Conservation (phyloP, 805 yeast genomes). For the Candida coquimbonensis region DNA sequence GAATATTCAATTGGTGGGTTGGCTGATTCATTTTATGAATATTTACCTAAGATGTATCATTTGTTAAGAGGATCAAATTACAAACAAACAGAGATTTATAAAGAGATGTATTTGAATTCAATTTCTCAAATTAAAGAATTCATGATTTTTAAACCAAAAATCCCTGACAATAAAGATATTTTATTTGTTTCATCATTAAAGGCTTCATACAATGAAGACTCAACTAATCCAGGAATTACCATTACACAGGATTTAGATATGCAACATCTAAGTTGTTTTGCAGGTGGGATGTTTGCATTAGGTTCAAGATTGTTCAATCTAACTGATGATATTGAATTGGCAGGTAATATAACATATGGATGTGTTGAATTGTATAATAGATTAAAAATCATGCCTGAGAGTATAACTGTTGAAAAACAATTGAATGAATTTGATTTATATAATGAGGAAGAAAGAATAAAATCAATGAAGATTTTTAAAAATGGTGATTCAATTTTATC, state of each 20-base stretch:
- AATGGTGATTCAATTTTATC: background rate
- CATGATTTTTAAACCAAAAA: constrained; percentile 39
- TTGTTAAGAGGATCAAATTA: constrained; percentile 32
- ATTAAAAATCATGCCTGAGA: constrained; percentile 40
- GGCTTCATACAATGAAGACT: constrained; percentile 13
- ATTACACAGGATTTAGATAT: constrained; percentile 38
- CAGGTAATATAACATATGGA: constrained; percentile 38
- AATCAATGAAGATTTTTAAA: constrained; percentile 1
- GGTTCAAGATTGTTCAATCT: constrained; percentile 35
- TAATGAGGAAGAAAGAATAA: constrained; percentile 13
- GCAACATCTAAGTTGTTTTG: constrained; percentile 43
- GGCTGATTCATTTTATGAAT: constrained; percentile 42
- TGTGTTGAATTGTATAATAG: constrained; percentile 38
- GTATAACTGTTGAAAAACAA: constrained; percentile 25
- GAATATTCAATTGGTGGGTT: constrained; percentile 33
- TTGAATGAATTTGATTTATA: constrained; percentile 17
- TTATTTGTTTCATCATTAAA: constrained; percentile 23
- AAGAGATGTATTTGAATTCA: constrained; percentile 30
- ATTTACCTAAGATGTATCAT: constrained; percentile 40
- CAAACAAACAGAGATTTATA: constrained; percentile 19
- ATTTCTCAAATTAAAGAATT: constrained; percentile 31
- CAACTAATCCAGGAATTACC: constrained; percentile 24
- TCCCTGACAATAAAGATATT: constrained; percentile 33
- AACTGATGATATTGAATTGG: constrained; percentile 33
- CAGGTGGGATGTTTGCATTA: constrained; percentile 48